phyloP scores from a whole-genome alignment of 2,329 filamentous ascomycete genomes.

The Paracamarosporium sp. region DNA sequence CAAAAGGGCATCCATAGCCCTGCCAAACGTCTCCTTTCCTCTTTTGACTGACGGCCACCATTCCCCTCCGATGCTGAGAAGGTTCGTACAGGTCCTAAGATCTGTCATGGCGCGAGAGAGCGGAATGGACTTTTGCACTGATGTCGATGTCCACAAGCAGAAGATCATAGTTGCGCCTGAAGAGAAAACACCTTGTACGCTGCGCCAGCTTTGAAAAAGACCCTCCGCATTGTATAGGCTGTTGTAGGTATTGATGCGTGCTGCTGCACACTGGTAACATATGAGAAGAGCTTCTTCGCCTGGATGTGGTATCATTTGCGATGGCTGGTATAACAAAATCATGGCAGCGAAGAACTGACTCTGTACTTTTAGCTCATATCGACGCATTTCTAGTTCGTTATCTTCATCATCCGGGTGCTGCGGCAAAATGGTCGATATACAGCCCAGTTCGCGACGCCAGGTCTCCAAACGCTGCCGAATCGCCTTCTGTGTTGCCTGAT shows the following conservation, averaged over 20 bases:
- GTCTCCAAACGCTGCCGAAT: constrained; percentile 27
- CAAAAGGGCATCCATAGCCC: constrained; percentile 12
- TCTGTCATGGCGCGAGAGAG: constrained; percentile 29
- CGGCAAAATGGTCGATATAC: constrained; percentile 7
- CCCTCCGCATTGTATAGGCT: constrained; percentile 36
- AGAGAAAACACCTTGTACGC: constrained; percentile 49
- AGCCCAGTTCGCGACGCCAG: constrained; percentile 21
- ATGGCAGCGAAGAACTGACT: constrained; percentile 43
- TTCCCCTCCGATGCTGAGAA: constrained; percentile 49
- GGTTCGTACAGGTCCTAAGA: constrained; percentile 43
- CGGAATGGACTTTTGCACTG: constrained; percentile 30
- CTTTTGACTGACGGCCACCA: constrained; percentile 48
- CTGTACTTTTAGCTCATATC: constrained; percentile 36
- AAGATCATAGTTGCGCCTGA: constrained; percentile 49
- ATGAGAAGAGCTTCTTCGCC: constrained; percentile 31
- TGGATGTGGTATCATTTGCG: constrained; percentile 42
- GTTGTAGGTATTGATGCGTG: constrained; percentile 40
- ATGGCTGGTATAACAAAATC: constrained; percentile 47
- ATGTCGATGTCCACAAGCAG: constrained; percentile 45
- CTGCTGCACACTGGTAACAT: constrained; percentile 38
- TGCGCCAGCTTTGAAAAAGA: constrained; percentile 44
- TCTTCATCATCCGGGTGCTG: constrained; percentile 4
- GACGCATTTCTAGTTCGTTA: constrained; percentile 11
- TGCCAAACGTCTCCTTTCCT: constrained; percentile 12
- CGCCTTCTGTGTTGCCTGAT: constrained; percentile 17